Evolutionary conservation across 2,329 filamentous ascomycete genomes (phyloP).

Genomic region (Talaromyces albobiverticillius): DNA sequence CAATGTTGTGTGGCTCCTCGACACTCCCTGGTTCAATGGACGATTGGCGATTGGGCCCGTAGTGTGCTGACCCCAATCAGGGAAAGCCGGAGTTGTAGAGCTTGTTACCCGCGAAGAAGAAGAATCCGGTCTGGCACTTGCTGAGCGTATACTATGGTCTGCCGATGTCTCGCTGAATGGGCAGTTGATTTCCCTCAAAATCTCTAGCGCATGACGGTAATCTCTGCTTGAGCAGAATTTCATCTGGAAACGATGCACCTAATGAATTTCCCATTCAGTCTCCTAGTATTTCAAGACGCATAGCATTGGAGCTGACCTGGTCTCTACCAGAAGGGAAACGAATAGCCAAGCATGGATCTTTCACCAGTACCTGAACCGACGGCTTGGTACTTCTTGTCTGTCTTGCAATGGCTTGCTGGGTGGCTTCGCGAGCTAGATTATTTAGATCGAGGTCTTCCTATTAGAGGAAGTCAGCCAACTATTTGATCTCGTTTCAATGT

Average conservation of each 20-base stretch:
- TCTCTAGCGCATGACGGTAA: slow-evolving; percentile 39
- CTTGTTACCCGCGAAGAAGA: slow-evolving; percentile 24
- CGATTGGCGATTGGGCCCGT: not conserved
- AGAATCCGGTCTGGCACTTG: slow-evolving; percentile 22
- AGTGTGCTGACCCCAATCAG: not conserved
- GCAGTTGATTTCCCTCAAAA: slow-evolving; percentile 41
- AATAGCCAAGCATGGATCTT: slow-evolving; percentile 44
- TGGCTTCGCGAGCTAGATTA: slow-evolving; percentile 27
- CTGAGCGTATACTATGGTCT: slow-evolving; percentile 20
- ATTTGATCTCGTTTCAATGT: too few species aligned
- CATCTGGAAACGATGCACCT: slow-evolving; percentile 46
- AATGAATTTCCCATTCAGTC: not conserved
- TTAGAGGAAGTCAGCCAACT: not conserved
- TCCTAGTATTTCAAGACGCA: not conserved
- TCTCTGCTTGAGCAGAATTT: slow-evolving; percentile 41
- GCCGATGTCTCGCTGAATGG: slow-evolving; percentile 41
- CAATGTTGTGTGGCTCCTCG: slow-evolving; percentile 13
- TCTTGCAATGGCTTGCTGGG: slow-evolving; percentile 16
- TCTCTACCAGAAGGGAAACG: slow-evolving; percentile 37
- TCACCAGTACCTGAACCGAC: slow-evolving; percentile 41
- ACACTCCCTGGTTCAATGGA: slow-evolving; percentile 3
- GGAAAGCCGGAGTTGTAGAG: not conserved
- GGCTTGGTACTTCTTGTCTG: slow-evolving; percentile 25
- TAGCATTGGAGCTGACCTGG: slow-evolving; percentile 22
- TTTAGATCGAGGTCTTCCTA: slow-evolving; percentile 44